Evolutionary conservation across 345 rosid species (phyloP), one percentile per base, ranked within the genome.

Genomic region (Rhodamnia argentea): DNA sequence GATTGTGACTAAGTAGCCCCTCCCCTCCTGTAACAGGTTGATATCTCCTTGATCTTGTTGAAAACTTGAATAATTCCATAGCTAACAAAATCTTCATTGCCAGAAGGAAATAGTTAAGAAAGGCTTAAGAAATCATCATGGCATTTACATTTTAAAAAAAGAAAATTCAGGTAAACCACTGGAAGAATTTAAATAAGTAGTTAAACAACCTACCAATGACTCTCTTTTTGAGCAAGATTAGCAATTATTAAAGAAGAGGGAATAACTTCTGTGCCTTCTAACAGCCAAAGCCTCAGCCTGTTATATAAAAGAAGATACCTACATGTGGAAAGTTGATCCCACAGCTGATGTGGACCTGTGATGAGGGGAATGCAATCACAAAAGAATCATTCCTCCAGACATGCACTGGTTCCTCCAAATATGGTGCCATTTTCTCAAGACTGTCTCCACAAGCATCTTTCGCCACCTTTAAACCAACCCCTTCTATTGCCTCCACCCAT

Each of bases 281-380:
- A 70, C 9, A 64, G 78, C 47, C 24, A 70, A 70, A 70, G 24
- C 78, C 47, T 70, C 78, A 10, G 78, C 47, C 47, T 37, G 4
- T 1, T 70, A 24, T 18, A 18, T 70, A 70, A 32, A 59, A 86
- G 27, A 83, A 23, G 9, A 85, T 51, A 23, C 42, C 15, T 87
- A 95, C 98, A 98, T 92, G 92, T 52, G 94, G 92, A 89, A 97
- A 95, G 89, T 97, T 91, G 86, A 97, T 96, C 90, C 97, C 98
- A 87, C 91, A 95, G 86, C 93, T 92, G 78, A 95, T 85, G 37
- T 85, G 95, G 91, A 95, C 90, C 84, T 90, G 86, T 27, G 90
- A 82, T n/a, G 93, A 91, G 3, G 98, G 99, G 86, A 94, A 92
- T 29, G 93, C 99, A 86, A 88, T 91, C 5, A 95, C 84, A 83